Percentiles rank a stretch among this genome's conserved stretches.
Conservation (phyloP, 495 filamentous ascomycete species). For the Articulospora tetracladia region DNA sequence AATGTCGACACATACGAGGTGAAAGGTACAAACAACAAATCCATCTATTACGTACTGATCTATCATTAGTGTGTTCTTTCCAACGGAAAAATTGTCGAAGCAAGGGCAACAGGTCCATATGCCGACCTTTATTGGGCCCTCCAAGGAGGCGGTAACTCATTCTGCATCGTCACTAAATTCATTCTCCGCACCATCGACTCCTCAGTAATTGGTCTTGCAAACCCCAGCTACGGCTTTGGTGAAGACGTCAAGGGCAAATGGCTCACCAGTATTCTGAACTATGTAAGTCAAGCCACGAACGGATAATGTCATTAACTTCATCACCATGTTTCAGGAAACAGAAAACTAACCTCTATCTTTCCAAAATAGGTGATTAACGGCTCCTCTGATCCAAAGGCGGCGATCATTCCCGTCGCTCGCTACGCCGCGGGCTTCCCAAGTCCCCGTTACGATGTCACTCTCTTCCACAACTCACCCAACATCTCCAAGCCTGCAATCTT, state of each 20-base stretch:
- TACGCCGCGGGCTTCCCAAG: neutral
- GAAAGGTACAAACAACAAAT: conserved; percentile 4
- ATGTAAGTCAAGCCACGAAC: too few relatives aligned
- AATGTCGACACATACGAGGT: conserved; percentile 5
- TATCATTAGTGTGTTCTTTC: conserved; percentile 31
- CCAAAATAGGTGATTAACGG: too few relatives aligned
- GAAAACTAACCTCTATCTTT: too few relatives aligned
- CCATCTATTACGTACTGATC: conserved; percentile 6
- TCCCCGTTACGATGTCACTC: neutral
- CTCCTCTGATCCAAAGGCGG: conserved; percentile 8
- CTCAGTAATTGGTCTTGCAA: neutral
- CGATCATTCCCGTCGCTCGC: conserved; percentile 10
- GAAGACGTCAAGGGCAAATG: neutral
- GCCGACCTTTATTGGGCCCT: conserved; percentile 37
- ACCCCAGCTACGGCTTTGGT: conserved; percentile 1
- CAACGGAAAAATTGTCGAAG: conserved; percentile 29
- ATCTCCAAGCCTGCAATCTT: conserved; percentile 1
- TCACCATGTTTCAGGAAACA: too few relatives aligned
- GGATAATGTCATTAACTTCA: too few relatives aligned
- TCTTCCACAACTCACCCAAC: conserved; percentile 8
- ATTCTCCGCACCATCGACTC: conserved; percentile 8
- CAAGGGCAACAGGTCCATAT: conserved; percentile 28
- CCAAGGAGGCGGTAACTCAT: conserved; percentile 39
- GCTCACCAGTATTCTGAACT: conserved; percentile 6
- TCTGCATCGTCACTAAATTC: conserved; percentile 14